These are phyloP conservation scores for Cercospora janseana DNA, from an alignment of 2,329 filamentous ascomycete species.

Conservation along the genomic window DNA sequence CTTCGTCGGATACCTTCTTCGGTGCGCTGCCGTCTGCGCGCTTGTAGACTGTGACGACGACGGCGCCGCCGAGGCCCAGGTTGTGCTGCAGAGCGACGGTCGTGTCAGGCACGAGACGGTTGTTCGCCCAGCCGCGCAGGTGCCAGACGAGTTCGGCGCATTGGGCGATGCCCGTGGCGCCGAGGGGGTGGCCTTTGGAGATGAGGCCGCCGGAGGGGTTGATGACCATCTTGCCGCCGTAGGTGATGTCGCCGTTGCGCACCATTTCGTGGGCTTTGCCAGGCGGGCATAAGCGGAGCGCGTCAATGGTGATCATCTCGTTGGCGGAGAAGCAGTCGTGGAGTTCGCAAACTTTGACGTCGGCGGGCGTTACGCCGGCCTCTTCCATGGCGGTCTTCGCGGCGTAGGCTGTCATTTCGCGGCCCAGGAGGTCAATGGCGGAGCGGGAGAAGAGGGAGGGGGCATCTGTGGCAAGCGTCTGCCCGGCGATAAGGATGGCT, in stretches of 20 bases:
- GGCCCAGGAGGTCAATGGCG: constrained; percentile 85
- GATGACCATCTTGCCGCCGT: constrained; percentile 65
- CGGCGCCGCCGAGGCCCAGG: constrained; percentile 83
- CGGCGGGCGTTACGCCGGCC: constrained; percentile 62
- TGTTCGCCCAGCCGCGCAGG: constrained; percentile 92
- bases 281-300: constrained; percentile 69
- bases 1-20: constrained; percentile 57
- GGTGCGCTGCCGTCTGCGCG: constrained; percentile 72
- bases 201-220: constrained; percentile 72
- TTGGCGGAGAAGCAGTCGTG: constrained; percentile 97
- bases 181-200: constrained; percentile 92
- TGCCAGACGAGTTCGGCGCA: constrained; percentile 96
- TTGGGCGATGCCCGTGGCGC: constrained; percentile 88
- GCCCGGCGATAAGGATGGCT: constrained; percentile 85
- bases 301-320: constrained; percentile 87
- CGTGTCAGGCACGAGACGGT: constrained; percentile 68
- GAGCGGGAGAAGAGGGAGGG: constrained; percentile 74
- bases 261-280: constrained; percentile 93
- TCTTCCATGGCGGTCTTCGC: constrained; percentile 67
- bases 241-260: constrained; percentile 82
- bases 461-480: constrained; percentile 78
- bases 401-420: constrained; percentile 75
- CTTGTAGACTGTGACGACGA: constrained; percentile 84
- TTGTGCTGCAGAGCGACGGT: constrained; percentile 84
- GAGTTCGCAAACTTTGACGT: constrained; percentile 82